These are phyloP conservation scores for Penstemon barbatus DNA, from an alignment of 257 asterid species.

Conservation along the genomic window DNA sequence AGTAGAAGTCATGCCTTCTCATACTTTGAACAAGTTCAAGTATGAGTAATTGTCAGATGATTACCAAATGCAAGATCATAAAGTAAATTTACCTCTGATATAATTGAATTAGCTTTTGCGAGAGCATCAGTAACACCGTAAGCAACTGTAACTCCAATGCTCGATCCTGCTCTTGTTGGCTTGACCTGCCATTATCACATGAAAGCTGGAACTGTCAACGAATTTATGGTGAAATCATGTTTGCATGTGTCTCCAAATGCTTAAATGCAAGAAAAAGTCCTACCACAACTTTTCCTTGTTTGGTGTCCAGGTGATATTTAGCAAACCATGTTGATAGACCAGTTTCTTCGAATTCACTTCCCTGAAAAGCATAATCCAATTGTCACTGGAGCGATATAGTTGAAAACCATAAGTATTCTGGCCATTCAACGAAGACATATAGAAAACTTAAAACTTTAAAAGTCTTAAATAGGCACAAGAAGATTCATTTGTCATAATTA, in stretches of 20 bases:
- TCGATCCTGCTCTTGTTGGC: slow-evolving; percentile 90
- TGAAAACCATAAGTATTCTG: background rate
- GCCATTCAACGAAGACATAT: background rate
- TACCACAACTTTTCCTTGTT: slow-evolving; percentile 88
- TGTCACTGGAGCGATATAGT: slow-evolving; percentile 16
- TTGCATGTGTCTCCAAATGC: slow-evolving; percentile 21
- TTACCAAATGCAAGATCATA: slow-evolving; percentile 22
- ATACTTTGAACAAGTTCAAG: background rate
- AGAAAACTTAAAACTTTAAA: background rate
- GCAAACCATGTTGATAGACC: slow-evolving; percentile 62
- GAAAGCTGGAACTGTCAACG: slow-evolving; percentile 27
- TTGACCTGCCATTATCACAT: slow-evolving; percentile 63
- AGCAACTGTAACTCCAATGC: slow-evolving; percentile 90
- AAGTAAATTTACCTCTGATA: slow-evolving; percentile 62
- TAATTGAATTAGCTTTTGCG: slow-evolving; percentile 61
- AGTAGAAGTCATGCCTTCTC: background rate
- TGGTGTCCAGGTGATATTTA: slow-evolving; percentile 48
- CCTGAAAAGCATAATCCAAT: slow-evolving; percentile 43
- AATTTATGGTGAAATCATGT: slow-evolving; percentile 12
- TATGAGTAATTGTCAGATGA: background rate
- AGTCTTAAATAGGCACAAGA: background rate
- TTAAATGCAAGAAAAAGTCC: slow-evolving; percentile 32
- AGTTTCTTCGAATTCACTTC: slow-evolving; percentile 52
- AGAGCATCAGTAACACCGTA: slow-evolving; percentile 82
- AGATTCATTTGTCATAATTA: background rate